Evolutionary conservation across 768 basidiomycete genomes (phyloP).

Genomic region (Pulveroboletus ravenelii): DNA sequence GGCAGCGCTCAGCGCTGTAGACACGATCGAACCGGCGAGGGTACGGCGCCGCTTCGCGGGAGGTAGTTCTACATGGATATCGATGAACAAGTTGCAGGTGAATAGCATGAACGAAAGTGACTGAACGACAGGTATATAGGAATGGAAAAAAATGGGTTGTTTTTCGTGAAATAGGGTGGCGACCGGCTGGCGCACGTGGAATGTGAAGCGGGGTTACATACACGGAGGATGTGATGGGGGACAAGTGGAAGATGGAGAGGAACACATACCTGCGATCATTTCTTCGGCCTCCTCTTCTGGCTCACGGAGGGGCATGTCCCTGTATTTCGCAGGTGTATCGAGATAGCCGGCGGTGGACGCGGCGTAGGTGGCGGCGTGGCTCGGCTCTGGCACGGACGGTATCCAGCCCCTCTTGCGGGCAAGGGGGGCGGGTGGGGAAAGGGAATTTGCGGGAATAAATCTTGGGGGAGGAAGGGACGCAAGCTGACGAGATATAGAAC

Average conservation of each 20-base stretch:
- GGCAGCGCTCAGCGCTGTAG: conserved; percentile 79
- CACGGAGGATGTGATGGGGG: conserved; percentile 6
- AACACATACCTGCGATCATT: conserved; percentile 40
- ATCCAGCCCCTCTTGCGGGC: conserved; percentile 72
- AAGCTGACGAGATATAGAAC: conserved; percentile 19
- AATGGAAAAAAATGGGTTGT: conserved; percentile 9
- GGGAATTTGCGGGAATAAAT: conserved; percentile 11
- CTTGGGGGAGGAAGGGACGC: conserved; percentile 14
- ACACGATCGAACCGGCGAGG: conserved; percentile 77
- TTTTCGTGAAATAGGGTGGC: conserved; percentile 12
- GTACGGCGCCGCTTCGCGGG: conserved; percentile 77
- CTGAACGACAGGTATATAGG: conserved; percentile 8
- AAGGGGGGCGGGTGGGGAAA: conserved; percentile 36
- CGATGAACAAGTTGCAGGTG: conserved; percentile 38
- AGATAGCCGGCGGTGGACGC: conserved; percentile 61
- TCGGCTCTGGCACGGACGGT: conserved; percentile 54
- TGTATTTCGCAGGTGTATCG: conserved; percentile 63
- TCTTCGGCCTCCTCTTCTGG: conserved; percentile 42
- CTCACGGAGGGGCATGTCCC: conserved; percentile 31
- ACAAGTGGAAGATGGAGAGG: conserved; percentile 24
- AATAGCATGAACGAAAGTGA: conserved; percentile 27
- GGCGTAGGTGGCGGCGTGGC: conserved; percentile 46
- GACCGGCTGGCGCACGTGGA: conserved; percentile 13
- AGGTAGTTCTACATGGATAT: conserved; percentile 63
- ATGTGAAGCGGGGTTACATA: conserved; percentile 21